Conservation (phyloP, 2,329 filamentous ascomycete genomes). For the Exophiala phaeomuriformis region DNA sequence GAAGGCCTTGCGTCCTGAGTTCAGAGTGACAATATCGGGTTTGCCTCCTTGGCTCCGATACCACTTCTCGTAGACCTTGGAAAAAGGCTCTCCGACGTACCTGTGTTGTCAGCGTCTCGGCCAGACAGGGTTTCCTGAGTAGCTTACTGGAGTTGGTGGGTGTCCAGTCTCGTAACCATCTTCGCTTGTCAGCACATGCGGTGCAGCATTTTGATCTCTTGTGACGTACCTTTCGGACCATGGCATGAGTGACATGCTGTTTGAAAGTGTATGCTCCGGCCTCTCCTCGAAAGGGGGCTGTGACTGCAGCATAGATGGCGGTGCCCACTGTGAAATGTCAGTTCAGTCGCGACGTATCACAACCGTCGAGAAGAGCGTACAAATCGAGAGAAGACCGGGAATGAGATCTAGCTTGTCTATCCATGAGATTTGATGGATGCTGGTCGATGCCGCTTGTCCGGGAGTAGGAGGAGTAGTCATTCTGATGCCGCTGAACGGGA, state of each 20-base stretch:
- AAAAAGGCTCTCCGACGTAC: constrained; percentile 20
- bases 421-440: constrained; percentile 12
- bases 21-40: constrained; percentile 20
- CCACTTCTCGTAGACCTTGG: constrained; percentile 22
- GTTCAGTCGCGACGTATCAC: not conserved
- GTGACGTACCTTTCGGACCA: constrained; percentile 27
- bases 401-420: constrained; percentile 20
- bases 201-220: not conserved
- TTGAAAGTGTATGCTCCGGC: constrained; percentile 33
- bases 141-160: constrained; percentile 19
- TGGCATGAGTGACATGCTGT: constrained; percentile 32
- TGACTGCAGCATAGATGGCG: constrained; percentile 27
- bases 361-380: not conserved
- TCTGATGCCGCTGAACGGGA: not conserved
- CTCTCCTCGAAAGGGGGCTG: constrained; percentile 36
- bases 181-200: constrained; percentile 3
- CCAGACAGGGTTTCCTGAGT: not conserved
- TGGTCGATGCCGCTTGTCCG: not conserved
- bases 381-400: constrained; percentile 13
- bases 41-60: constrained; percentile 8
- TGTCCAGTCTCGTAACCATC: constrained; percentile 14
- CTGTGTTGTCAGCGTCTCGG: constrained; percentile 8
- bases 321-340: constrained; percentile 10
- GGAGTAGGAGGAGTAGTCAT: constrained; percentile 12
- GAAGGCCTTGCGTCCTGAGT: constrained; percentile 23